Percentiles rank a stretch among this genome's conserved stretches.
Evolutionary conservation across 352 stramenopile species (phyloP).

Genomic region (Globisporangium rhizosaccharum): DNA sequence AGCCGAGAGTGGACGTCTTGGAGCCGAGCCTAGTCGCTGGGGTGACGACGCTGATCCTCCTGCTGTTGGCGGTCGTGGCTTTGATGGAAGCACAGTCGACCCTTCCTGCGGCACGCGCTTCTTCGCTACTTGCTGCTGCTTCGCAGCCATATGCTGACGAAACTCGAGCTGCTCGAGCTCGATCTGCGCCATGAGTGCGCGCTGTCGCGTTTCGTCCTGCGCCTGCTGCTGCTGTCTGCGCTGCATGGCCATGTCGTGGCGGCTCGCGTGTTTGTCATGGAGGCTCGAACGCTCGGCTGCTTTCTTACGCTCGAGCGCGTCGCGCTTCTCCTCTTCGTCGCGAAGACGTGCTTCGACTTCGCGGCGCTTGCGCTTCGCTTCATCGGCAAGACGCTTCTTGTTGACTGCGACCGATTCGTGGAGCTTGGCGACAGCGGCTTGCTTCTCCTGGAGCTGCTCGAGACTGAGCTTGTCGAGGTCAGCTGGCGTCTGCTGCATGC

Average conservation of each 20-base stretch:
- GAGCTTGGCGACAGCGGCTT: slow-evolving; percentile 20
- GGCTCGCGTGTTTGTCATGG: slow-evolving; percentile 10
- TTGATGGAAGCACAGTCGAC: slow-evolving; percentile 1
- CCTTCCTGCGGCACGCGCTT: slow-evolving; percentile 6
- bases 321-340: slow-evolving; percentile 14
- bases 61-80: slow-evolving; percentile 5
- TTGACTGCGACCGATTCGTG: slow-evolving; percentile 29
- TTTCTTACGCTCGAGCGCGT: slow-evolving; percentile 22
- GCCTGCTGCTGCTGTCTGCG: slow-evolving; percentile 13
- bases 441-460: slow-evolving; percentile 26
- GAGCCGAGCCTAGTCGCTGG: slow-evolving; percentile 1
- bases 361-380: slow-evolving; percentile 14
- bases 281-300: slow-evolving; percentile 10
- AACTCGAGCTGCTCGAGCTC: slow-evolving; percentile 11
- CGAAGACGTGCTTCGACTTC: slow-evolving; percentile 11
- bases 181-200: slow-evolving; percentile 14
- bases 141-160: slow-evolving; percentile 15
- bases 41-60: neutral
- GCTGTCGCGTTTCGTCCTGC: slow-evolving; percentile 17
- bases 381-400: slow-evolving; percentile 13
- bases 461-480: slow-evolving; percentile 31
- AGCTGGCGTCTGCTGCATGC: slow-evolving; percentile 25
- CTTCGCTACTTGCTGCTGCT: slow-evolving; percentile 11
- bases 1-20: slow-evolving; percentile 22
- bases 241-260: slow-evolving; percentile 6